phyloP scores from a whole-genome alignment of 2,329 filamentous ascomycete species.

The Tolypocladium capitatum region DNA sequence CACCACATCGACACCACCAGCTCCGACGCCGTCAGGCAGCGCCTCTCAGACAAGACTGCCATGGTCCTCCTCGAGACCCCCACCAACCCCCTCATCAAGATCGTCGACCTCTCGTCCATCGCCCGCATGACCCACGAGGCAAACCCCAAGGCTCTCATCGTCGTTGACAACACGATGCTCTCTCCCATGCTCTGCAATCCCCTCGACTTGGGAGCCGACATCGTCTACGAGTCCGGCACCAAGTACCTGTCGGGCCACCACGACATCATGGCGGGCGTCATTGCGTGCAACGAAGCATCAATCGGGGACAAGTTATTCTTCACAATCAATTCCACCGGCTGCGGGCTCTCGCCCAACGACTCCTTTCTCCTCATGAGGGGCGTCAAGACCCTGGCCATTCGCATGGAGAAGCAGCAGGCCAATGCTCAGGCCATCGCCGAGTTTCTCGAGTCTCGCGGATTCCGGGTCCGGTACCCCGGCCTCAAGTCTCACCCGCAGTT shows the following conservation, averaged over 20 bases:
- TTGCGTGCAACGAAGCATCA: conserved; percentile 72
- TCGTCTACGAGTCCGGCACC: conserved; percentile 94
- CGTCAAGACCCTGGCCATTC: conserved; percentile 90
- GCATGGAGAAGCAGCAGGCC: conserved; percentile 95
- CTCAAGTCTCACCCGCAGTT: conserved; percentile 93
- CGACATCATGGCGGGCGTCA: conserved; percentile 96
- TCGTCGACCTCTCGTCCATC: conserved; percentile 80
- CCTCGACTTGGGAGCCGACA: conserved; percentile 84
- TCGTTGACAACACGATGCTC: conserved; percentile 98
- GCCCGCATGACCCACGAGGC: conserved; percentile 61
- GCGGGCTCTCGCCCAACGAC: conserved; percentile 87
- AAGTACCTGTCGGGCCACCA: conserved; percentile 98
- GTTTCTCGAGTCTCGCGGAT: conserved; percentile 82
- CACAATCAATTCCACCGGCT: conserved; percentile 92
- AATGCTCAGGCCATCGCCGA: conserved; percentile 85
- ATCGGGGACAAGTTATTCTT: conserved; percentile 89
- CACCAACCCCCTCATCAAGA: conserved; percentile 96
- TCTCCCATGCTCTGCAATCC: conserved; percentile 90
- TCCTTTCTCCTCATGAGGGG: conserved; percentile 91
- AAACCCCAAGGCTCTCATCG: conserved; percentile 68
- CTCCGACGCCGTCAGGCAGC: conserved; percentile 53
- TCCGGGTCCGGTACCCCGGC: conserved; percentile 90
- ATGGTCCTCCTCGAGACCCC: conserved; percentile 96
- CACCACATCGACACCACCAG: conserved; percentile 93
- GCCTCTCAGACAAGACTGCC: conserved; percentile 67